phyloP scores from a whole-genome alignment of 2,329 filamentous ascomycete genomes.

The Apiospora marii region DNA sequence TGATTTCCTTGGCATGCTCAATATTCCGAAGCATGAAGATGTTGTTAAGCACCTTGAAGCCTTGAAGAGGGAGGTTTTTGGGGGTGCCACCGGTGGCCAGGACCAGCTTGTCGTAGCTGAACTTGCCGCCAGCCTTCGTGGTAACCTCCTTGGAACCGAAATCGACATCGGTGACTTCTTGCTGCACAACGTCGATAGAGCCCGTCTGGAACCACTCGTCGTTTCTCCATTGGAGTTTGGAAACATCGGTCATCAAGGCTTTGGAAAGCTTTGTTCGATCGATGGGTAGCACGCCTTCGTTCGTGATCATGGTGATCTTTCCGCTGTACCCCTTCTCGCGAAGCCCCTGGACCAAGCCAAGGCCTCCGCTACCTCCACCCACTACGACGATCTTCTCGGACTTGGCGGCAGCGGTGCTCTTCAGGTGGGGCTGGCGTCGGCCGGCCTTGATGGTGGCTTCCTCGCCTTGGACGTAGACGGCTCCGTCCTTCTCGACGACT shows the following conservation, averaged over 20 bases:
- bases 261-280: constrained; percentile 97
- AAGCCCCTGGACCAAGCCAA: constrained; percentile 84
- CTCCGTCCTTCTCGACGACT: constrained; percentile 80
- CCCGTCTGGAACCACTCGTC: constrained; percentile 77
- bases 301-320: constrained; percentile 81
- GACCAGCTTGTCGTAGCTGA: constrained; percentile 86
- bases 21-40: constrained; percentile 85
- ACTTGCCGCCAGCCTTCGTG: constrained; percentile 76
- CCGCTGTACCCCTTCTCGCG: constrained; percentile 83
- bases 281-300: constrained; percentile 86
- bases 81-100: constrained; percentile 88
- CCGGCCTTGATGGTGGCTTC: constrained; percentile 80
- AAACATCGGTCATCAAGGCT: constrained; percentile 81
- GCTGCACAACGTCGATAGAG: constrained; percentile 64
- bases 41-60: constrained; percentile 86
- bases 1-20: constrained; percentile 80
- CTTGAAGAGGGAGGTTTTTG: constrained; percentile 77
- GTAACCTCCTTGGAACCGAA: constrained; percentile 76
- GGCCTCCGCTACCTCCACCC: constrained; percentile 84
- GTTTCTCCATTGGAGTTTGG: constrained; percentile 80
- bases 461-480: constrained; percentile 84
- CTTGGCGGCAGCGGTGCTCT: constrained; percentile 61
- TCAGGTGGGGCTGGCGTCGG: constrained; percentile 76
- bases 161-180: constrained; percentile 77
- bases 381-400: constrained; percentile 81